Evolutionary conservation across 768 basidiomycete species (phyloP).

Genomic region (Myochromella boudieri): DNA sequence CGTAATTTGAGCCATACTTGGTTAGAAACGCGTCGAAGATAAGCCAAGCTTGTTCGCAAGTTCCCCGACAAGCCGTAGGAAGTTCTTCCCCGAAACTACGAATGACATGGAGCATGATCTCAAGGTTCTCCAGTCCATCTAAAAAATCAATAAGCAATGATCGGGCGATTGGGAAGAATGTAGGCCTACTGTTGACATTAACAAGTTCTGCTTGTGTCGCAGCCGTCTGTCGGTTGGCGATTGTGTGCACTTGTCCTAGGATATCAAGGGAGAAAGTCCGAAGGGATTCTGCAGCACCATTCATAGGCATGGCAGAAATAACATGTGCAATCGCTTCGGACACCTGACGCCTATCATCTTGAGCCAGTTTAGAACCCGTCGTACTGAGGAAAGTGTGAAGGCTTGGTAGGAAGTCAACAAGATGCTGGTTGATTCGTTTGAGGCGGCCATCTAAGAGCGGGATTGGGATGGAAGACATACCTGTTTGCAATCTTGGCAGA

Average conservation of each 20-base stretch:
- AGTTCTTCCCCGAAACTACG: conserved; percentile 81
- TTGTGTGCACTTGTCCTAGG: conserved; percentile 68
- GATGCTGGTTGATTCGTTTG: conserved; percentile 52
- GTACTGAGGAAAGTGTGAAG: conserved; percentile 86
- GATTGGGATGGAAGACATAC: conserved; percentile 32
- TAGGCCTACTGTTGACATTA: conserved; percentile 61
- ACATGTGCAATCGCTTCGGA: conserved; percentile 96
- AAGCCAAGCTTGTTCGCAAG: conserved; percentile 77
- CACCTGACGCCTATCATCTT: conserved; percentile 88
- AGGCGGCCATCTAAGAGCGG: background rate
- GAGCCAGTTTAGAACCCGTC: conserved; percentile 74
- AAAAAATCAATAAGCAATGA: background rate
- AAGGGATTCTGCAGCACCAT: conserved; percentile 82
- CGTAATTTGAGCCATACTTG: conserved; percentile 75
- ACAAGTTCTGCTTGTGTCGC: conserved; percentile 73
- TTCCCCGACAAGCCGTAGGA: conserved; percentile 76
- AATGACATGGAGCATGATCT: conserved; percentile 86
- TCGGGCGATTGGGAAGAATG: background rate
- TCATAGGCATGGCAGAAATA: conserved; percentile 92
- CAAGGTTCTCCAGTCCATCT: conserved; percentile 88
- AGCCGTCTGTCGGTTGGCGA: conserved; percentile 51
- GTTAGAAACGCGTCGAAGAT: conserved; percentile 80
- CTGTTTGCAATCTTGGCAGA: conserved; percentile 95
- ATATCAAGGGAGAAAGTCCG: conserved; percentile 87
- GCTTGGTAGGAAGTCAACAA: conserved; percentile 89